phyloP scores from a whole-genome alignment of 495 filamentous ascomycete species.

The Schizothecium vesticola region DNA sequence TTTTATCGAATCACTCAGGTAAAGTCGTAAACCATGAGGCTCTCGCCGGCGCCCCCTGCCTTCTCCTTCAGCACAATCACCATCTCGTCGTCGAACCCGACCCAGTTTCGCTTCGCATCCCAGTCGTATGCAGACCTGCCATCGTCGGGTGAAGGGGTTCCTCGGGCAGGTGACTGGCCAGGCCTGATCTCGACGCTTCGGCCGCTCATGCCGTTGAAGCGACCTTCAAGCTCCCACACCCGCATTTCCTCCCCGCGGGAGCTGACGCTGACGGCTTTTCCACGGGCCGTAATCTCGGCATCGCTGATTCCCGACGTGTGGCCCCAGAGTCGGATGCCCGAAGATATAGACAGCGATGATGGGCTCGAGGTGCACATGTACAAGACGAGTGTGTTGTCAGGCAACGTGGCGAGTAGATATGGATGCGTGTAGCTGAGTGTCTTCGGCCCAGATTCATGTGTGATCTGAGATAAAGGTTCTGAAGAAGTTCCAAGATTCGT shows the following conservation, averaged over 20 bases:
- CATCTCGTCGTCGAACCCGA: constrained; percentile 91
- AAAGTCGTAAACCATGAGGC: constrained; percentile 89
- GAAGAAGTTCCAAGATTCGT: constrained; percentile 4
- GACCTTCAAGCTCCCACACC: constrained; percentile 89
- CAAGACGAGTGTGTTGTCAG: constrained; percentile 87
- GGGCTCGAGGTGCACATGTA: constrained; percentile 76
- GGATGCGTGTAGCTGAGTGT: constrained; percentile 84
- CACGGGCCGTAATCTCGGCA: constrained; percentile 78
- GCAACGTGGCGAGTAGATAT: constrained; percentile 81
- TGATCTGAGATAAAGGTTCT: not conserved
- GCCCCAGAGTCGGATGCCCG: constrained; percentile 79
- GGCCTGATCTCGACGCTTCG: constrained; percentile 41
- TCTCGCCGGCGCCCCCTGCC: constrained; percentile 57
- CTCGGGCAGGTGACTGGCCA: constrained; percentile 28
- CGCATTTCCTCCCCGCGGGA: constrained; percentile 77
- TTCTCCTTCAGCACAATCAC: constrained; percentile 79
- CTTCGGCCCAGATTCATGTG: constrained; percentile 50
- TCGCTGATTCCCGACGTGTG: constrained; percentile 88
- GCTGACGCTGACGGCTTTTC: constrained; percentile 87
- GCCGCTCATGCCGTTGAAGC: constrained; percentile 37
- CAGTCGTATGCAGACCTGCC: constrained; percentile 11
- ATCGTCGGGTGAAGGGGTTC: constrained; percentile 7
- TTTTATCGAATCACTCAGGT: constrained; percentile 43
- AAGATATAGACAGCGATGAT: constrained; percentile 60
- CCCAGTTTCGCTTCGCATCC: constrained; percentile 52